Conservation (phyloP, 208 protist species). For the Trypanosoma mega region DNA sequence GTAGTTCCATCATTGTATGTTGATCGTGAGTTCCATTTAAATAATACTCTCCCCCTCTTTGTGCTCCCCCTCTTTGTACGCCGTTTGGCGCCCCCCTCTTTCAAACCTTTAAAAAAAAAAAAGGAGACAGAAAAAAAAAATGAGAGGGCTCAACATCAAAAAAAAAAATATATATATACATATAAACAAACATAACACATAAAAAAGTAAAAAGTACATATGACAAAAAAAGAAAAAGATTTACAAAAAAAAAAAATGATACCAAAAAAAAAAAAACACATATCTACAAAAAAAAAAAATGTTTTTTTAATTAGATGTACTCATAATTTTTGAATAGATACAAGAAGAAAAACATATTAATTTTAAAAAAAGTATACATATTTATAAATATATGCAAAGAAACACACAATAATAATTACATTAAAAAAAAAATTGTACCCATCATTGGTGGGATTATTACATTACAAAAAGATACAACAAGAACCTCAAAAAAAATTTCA, state of each 20-base stretch:
- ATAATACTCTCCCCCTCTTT: constrained; percentile 21
- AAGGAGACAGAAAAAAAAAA: constrained; percentile 28
- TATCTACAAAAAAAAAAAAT: no score
- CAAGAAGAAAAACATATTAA: no score
- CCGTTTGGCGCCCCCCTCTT: background rate
- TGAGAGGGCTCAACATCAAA: constrained; percentile 11
- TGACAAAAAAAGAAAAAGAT: constrained; percentile 37
- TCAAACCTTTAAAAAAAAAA: constrained; percentile 17
- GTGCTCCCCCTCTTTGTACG: constrained; percentile 1
- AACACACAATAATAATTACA: no score
- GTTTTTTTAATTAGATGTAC: no score
- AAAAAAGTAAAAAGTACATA: background rate
- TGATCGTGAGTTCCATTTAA: constrained; percentile 35
- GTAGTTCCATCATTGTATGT: constrained; percentile 88
- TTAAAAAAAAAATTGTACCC: constrained; percentile 1
- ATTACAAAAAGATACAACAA: constrained; percentile 32
- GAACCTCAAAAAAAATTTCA: constrained; percentile 16
- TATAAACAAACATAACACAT: constrained; percentile 3
- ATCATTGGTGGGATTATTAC: constrained; percentile 1
- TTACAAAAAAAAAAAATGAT: no score
- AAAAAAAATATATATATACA: constrained; percentile 19
- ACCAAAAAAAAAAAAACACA: no score
- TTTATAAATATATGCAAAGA: no score
- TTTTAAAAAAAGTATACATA: constrained; percentile 5
- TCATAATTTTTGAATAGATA: no score